Percentiles rank a stretch among this genome's conserved stretches.
Evolutionary conservation across 768 basidiomycete genomes (phyloP).

Genomic region (Cantharellus cinnabarinus): DNA sequence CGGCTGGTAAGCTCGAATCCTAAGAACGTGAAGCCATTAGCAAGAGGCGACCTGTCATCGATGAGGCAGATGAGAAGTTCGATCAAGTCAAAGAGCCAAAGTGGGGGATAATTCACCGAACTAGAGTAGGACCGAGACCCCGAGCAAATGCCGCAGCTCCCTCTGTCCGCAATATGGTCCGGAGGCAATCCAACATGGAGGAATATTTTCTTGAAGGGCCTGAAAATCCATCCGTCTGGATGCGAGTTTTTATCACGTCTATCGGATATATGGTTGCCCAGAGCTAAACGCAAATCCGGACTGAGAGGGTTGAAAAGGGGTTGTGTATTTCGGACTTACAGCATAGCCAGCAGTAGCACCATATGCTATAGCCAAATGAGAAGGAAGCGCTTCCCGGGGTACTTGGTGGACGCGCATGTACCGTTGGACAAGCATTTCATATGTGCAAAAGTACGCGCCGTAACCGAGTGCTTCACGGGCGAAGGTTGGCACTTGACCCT

Average conservation of each 20-base stretch:
- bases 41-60: constrained; percentile 61
- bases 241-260: constrained; percentile 88
- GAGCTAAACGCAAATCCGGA: constrained; percentile 24
- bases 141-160: constrained; percentile 75
- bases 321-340: constrained; percentile 24
- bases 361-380: constrained; percentile 60
- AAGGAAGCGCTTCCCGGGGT: constrained; percentile 52
- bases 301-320: background rate
- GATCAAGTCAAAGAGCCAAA: constrained; percentile 2
- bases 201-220: constrained; percentile 59
- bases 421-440: constrained; percentile 78
- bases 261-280: constrained; percentile 87
- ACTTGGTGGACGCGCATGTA: constrained; percentile 55
- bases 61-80: background rate
- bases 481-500: constrained; percentile 80
- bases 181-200: constrained; percentile 64
- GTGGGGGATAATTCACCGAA: constrained; percentile 37
- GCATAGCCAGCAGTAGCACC: constrained; percentile 88
- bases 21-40: constrained; percentile 91
- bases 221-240: constrained; percentile 85
- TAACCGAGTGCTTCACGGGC: constrained; percentile 67
- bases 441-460: constrained; percentile 76
- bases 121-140: constrained; percentile 80
- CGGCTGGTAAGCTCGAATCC: constrained; percentile 88
- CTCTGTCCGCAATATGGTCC: constrained; percentile 64